phyloP scores from a whole-genome alignment of 768 basidiomycete species.

The Amanita rubescens region DNA sequence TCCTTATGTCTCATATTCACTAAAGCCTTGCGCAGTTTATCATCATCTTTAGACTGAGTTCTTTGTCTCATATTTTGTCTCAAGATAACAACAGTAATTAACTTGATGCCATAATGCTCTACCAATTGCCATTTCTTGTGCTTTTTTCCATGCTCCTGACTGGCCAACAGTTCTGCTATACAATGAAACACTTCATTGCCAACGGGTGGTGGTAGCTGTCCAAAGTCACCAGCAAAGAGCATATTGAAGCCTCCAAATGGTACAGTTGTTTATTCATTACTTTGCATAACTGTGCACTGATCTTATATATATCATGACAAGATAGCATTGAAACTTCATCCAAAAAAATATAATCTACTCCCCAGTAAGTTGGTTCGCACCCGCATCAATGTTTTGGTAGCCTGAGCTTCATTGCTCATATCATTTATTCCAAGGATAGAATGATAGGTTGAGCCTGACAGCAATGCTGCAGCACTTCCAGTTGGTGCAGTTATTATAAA shows the following conservation, averaged over 20 bases:
- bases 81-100: slow-evolving; percentile 27
- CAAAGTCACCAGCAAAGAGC: slow-evolving; percentile 28
- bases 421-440: slow-evolving; percentile 12
- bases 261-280: slow-evolving; percentile 7
- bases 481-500: slow-evolving; percentile 19
- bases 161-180: slow-evolving; percentile 6
- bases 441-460: slow-evolving; percentile 24
- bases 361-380: background rate
- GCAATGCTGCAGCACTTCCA: slow-evolving; percentile 17
- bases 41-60: slow-evolving; percentile 12
- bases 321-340: slow-evolving; percentile 32
- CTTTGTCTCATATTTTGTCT: slow-evolving; percentile 27
- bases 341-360: slow-evolving; percentile 26
- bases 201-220: slow-evolving; percentile 19
- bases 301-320: slow-evolving; percentile 17
- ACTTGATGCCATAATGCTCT: slow-evolving; percentile 27
- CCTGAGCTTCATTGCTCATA: background rate
- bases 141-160: background rate
- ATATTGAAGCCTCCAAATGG: slow-evolving; percentile 25
- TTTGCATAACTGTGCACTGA: slow-evolving; percentile 15
- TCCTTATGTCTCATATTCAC: slow-evolving; percentile 26
- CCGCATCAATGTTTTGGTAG: background rate
- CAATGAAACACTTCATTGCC: slow-evolving; percentile 9
- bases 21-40: slow-evolving; percentile 18
- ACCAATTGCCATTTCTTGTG: slow-evolving; percentile 19